Evolutionary conservation across 2,329 filamentous ascomycete species (phyloP).

Genomic region (Alternaria atra): DNA sequence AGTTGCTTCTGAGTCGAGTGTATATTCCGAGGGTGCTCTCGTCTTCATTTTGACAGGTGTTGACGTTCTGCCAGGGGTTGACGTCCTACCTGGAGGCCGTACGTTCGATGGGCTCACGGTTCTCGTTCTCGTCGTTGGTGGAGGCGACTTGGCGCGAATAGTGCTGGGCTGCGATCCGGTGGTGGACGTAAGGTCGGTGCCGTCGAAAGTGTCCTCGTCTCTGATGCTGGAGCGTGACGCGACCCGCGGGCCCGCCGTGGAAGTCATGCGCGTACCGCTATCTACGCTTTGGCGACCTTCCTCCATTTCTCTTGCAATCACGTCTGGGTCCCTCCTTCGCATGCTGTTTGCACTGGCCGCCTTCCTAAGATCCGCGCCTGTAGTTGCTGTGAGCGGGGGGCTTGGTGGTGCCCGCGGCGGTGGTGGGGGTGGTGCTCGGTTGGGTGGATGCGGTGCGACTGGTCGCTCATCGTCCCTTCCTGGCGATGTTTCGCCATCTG

Average conservation of each 20-base stretch:
- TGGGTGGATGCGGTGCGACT: conserved; percentile 22
- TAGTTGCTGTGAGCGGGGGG: conserved; percentile 56
- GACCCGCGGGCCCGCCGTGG: conserved; percentile 47
- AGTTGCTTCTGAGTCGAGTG: conserved; percentile 58
- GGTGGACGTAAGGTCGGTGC: conserved; percentile 55
- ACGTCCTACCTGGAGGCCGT: conserved; percentile 33
- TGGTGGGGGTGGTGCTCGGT: conserved; percentile 27
- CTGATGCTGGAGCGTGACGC: conserved; percentile 56
- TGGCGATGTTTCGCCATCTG: conserved; percentile 51
- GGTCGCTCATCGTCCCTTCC: conserved; percentile 29
- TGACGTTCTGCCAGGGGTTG: conserved; percentile 27
- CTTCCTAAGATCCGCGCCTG: conserved; percentile 54
- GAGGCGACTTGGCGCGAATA: conserved; percentile 43
- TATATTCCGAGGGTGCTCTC: conserved; percentile 52
- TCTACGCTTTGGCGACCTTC: conserved; percentile 55
- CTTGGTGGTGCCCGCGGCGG: conserved; percentile 55
- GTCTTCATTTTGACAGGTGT: conserved; percentile 36
- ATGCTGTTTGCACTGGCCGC: conserved; percentile 57
- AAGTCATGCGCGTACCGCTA: conserved; percentile 47
- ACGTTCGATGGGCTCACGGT: conserved; percentile 36
- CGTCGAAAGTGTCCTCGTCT: conserved; percentile 48
- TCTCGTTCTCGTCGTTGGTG: conserved; percentile 29
- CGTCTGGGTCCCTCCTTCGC: conserved; percentile 50
- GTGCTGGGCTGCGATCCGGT: conserved; percentile 54
- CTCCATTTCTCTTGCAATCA: conserved; percentile 48